These are phyloP conservation scores for Pulicaria dysenterica DNA, from an alignment of 129 eudicot species.

Conservation along the genomic window DNA sequence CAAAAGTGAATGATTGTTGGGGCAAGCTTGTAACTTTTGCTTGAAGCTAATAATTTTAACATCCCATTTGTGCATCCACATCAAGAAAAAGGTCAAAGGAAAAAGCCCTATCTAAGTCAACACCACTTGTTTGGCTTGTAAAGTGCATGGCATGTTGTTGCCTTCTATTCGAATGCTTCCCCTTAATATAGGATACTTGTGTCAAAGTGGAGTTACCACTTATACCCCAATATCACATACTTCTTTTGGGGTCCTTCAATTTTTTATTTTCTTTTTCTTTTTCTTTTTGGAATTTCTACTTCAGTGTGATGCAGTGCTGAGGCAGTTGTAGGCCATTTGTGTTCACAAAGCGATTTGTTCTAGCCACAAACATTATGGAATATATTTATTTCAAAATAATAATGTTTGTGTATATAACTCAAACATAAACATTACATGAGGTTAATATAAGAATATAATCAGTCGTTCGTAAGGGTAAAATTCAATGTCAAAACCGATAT, in stretches of 20 bases:
- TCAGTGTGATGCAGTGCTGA: constrained; percentile 46
- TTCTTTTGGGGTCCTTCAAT: constrained; percentile 17
- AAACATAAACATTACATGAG: too few relatives aligned
- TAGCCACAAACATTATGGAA: not conserved
- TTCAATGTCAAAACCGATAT: too few relatives aligned
- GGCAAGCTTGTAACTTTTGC: constrained; percentile 47
- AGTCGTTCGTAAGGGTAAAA: too few relatives aligned
- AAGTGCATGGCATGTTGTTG: constrained; percentile 48
- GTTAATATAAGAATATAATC: too few relatives aligned
- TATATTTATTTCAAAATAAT: not conserved
- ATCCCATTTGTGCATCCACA: constrained; percentile 32
- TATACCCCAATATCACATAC: constrained; percentile 36
- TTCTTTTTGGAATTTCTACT: constrained; percentile 21
- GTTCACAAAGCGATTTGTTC: not conserved
- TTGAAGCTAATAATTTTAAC: constrained; percentile 37
- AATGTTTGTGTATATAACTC: too few relatives aligned
- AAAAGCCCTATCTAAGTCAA: constrained; percentile 46
- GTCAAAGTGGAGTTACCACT: constrained; percentile 46
- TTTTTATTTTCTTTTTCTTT: not conserved
- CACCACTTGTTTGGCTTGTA: constrained; percentile 45
- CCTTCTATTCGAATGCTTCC: constrained; percentile 37
- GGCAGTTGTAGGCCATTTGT: constrained; percentile 16
- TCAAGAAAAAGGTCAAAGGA: constrained; percentile 43
- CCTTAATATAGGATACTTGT: constrained; percentile 26
- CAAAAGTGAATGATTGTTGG: constrained; percentile 40